These are phyloP conservation scores for Phaeosphaeria sp. DNA, from an alignment of 2,329 filamentous ascomycete genomes.

Conservation along the genomic window DNA sequence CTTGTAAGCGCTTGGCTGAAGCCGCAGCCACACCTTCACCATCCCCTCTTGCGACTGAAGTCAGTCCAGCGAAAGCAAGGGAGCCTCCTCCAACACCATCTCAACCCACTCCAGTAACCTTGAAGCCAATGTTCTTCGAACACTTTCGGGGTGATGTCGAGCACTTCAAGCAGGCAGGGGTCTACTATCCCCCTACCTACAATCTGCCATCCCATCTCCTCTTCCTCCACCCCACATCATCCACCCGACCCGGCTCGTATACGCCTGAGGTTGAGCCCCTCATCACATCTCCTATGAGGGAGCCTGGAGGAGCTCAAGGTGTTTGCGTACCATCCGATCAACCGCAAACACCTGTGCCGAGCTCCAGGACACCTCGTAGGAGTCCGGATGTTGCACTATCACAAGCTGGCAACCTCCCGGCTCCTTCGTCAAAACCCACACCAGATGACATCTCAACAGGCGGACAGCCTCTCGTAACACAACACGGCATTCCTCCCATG, in stretches of 20 bases:
- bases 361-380: not conserved
- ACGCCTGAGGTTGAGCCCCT: not conserved
- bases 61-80: not conserved
- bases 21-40: not conserved
- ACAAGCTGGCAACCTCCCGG: not conserved
- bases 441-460: not conserved
- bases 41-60: not conserved
- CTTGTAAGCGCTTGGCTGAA: not conserved
- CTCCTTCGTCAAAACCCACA: not conserved
- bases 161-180: not conserved
- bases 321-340: not conserved
- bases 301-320: not conserved
- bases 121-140: not conserved
- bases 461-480: too few species aligned
- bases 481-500: too few species aligned
- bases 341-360: not conserved
- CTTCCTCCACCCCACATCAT: not conserved
- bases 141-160: not conserved
- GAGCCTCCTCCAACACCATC: not conserved
- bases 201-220: not conserved
- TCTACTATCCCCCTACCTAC: not conserved
- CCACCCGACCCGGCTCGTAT: not conserved
- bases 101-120: not conserved
- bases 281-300: not conserved
- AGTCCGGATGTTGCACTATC: not conserved